Conservation (phyloP, 140 eudicot species). For the Erigeron philadelphicus region DNA sequence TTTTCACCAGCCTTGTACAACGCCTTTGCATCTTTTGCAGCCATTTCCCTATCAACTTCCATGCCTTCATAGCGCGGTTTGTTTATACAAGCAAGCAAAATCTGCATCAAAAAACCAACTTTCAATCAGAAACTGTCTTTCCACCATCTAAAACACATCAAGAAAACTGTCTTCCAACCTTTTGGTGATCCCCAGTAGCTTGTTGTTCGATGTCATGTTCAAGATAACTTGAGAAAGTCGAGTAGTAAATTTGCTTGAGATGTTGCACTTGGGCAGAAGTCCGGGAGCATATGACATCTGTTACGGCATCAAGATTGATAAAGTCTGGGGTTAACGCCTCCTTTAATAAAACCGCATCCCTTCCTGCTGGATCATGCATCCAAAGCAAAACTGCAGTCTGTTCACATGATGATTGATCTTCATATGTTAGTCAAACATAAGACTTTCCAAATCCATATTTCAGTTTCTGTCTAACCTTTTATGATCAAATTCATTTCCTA, state of each 20-base stretch:
- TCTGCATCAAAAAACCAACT: constrained; percentile 25
- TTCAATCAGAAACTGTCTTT: neutral
- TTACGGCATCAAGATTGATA: constrained; percentile 36
- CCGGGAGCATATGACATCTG: constrained; percentile 62
- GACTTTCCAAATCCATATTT: constrained; percentile 10
- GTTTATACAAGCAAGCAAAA: constrained; percentile 40
- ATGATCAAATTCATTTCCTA: neutral
- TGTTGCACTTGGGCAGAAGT: constrained; percentile 52
- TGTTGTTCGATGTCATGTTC: constrained; percentile 42
- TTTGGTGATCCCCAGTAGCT: constrained; percentile 48
- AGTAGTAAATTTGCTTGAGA: constrained; percentile 39
- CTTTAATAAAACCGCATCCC: constrained; percentile 47
- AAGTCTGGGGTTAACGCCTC: constrained; percentile 30
- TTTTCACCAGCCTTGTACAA: constrained; percentile 50
- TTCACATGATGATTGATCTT: neutral
- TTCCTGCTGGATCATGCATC: constrained; percentile 72
- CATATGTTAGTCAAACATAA: constrained; percentile 9
- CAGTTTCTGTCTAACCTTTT: neutral
- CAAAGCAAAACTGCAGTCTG: constrained; percentile 58
- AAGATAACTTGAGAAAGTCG: constrained; percentile 34
- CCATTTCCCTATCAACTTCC: constrained; percentile 44
- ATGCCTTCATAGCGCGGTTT: constrained; percentile 44
- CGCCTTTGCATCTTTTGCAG: constrained; percentile 50
- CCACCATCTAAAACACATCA: neutral
- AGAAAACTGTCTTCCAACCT: constrained; percentile 31